Conservation (phyloP, 2,329 filamentous ascomycete genomes). For the Colletotrichum ledebouriae region DNA sequence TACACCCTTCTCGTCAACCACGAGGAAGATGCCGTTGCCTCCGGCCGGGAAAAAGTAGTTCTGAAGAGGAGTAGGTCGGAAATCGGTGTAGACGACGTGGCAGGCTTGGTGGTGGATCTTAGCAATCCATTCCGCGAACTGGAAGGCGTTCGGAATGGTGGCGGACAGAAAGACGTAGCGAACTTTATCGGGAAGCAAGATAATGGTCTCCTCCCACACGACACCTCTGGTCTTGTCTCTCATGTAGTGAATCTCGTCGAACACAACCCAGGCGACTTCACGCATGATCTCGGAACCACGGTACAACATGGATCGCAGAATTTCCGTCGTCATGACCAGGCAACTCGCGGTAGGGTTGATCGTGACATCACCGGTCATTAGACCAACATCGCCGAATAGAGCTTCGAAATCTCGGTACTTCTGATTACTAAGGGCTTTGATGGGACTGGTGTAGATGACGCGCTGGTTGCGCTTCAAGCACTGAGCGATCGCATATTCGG, state of each 20-base stretch:
- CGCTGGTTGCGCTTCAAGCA: constrained; percentile 97
- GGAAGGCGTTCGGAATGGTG: constrained; percentile 98
- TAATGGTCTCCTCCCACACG: constrained; percentile 99
- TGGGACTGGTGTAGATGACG: constrained; percentile 99
- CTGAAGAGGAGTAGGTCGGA: constrained; percentile 94
- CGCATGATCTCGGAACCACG: constrained; percentile 99
- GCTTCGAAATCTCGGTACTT: constrained; percentile 97
- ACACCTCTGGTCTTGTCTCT: constrained; percentile 94
- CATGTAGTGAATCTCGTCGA: constrained; percentile 99
- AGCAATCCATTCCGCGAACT: constrained; percentile 99
- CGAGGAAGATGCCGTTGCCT: constrained; percentile 90
- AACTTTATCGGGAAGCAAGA: constrained; percentile 97
- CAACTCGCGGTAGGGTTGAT: constrained; percentile 99
- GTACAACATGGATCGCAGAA: constrained; percentile 98
- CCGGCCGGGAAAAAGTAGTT: constrained; percentile 98
- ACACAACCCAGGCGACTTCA: constrained; percentile 98
- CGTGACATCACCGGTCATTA: constrained; percentile 99
- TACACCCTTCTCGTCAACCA: constrained; percentile 96
- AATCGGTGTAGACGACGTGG: constrained; percentile 99
- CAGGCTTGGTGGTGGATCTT: constrained; percentile 98
- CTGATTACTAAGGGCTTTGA: constrained; percentile 98
- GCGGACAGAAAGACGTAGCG: constrained; percentile 98
- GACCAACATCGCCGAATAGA: constrained; percentile 94
- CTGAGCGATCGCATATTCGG: constrained; percentile 97
- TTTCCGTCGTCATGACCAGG: constrained; percentile 99